These are phyloP conservation scores for Cyclospora cayetanensis DNA, from an alignment of 169 alveolate species.

Conservation along the genomic window DNA sequence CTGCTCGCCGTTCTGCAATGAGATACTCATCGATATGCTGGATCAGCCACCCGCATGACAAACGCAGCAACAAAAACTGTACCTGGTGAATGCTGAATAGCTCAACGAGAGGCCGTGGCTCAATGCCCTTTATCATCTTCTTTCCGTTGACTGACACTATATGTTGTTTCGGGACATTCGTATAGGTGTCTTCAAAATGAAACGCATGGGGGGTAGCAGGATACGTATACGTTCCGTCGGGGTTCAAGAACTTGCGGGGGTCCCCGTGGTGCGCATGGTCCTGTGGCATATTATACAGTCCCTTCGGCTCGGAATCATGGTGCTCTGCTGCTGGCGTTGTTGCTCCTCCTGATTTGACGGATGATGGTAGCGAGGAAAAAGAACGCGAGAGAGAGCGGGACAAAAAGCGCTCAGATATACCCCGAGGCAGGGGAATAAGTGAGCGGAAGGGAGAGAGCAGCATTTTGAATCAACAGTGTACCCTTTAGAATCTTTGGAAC, in stretches of 20 bases:
- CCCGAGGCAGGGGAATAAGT: background rate
- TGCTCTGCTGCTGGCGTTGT: too few relatives aligned
- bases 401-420: background rate
- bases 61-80: background rate
- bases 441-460: background rate
- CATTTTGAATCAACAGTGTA: too few relatives aligned
- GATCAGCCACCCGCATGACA: too few relatives aligned
- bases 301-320: background rate
- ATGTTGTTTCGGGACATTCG: conserved; percentile 84
- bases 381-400: too few relatives aligned
- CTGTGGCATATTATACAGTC: conserved; percentile 41
- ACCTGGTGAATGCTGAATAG: conserved; percentile 80
- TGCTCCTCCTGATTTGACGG: too few relatives aligned
- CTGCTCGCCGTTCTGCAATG: too few relatives aligned
- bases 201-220: conserved; percentile 80
- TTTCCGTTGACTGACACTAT: conserved; percentile 85
- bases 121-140: conserved; percentile 86
- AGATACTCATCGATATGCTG: too few relatives aligned
- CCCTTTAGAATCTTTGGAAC: too few relatives aligned
- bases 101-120: conserved; percentile 86
- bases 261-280: conserved; percentile 80
- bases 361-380: too few relatives aligned
- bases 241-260: conserved; percentile 85
- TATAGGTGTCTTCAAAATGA: conserved; percentile 86
- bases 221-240: conserved; percentile 83